Evolutionary conservation across 2,329 filamentous ascomycete genomes (phyloP).

Genomic region (Ophidiomyces ophidiicola): DNA sequence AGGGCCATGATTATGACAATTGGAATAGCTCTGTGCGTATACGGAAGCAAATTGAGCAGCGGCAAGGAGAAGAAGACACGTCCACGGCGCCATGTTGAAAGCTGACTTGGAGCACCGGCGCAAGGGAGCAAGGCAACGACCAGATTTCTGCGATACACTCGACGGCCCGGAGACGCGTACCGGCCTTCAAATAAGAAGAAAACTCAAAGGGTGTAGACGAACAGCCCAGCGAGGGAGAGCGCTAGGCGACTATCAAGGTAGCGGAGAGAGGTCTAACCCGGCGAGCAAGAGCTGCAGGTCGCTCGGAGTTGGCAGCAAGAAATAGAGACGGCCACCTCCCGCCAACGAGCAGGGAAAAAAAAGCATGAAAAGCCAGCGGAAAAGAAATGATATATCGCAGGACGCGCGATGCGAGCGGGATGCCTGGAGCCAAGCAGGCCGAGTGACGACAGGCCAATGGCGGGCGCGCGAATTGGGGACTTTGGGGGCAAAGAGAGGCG

Average conservation of each 20-base stretch:
- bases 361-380: too few species aligned
- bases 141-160: too few species aligned
- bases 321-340: not conserved
- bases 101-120: too few species aligned
- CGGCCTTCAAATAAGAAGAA: constrained; percentile 5
- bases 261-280: not conserved
- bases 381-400: too few species aligned
- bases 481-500: constrained; percentile 10
- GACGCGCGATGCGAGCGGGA: too few species aligned
- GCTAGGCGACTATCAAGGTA: not conserved
- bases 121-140: too few species aligned
- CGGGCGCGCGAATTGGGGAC: constrained; percentile 3
- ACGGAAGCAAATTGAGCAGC: not conserved
- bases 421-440: constrained; percentile 1
- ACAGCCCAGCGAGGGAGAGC: not conserved
- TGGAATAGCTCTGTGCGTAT: constrained; percentile 18
- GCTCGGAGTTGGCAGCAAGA: too few species aligned
- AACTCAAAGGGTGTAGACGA: not conserved
- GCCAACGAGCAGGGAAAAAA: too few species aligned
- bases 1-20: constrained; percentile 24
- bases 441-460: not conserved
- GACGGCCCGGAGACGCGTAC: not conserved
- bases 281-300: not conserved
- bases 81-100: constrained; percentile 1
- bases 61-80: constrained; percentile 2